A percentile compares a stretch with the other conserved stretches of the same genome.
phyloP scores from a whole-genome alignment of 78 protist genomes.

The Cavenderia fasciculata region DNA sequence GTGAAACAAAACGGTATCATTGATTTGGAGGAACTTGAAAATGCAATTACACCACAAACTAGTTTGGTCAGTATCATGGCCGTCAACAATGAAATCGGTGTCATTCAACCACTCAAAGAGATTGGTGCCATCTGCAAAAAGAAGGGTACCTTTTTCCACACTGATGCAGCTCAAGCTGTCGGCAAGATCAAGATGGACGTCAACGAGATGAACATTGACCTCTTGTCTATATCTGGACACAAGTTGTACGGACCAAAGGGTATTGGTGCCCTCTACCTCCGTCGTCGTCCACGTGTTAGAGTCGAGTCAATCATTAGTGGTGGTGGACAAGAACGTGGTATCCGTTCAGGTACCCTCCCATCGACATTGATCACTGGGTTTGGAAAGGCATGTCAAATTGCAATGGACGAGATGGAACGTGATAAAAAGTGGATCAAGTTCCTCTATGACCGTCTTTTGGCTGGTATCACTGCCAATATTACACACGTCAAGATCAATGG shows the following conservation, averaged over 20 bases:
- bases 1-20: conserved; percentile 91
- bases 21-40: conserved; percentile 78
- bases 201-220: conserved; percentile 88
- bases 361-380: conserved; percentile 93
- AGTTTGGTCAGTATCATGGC: conserved; percentile 96
- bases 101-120: conserved; percentile 93
- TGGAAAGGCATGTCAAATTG: conserved; percentile 93
- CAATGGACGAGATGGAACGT: conserved; percentile 88
- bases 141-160: conserved; percentile 91
- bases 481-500: conserved; percentile 81
- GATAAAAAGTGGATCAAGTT: conserved; percentile 84
- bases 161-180: conserved; percentile 98
- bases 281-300: conserved; percentile 95
- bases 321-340: conserved; percentile 99
- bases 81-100: conserved; percentile 99
- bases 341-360: conserved; percentile 96
- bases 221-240: conserved; percentile 96
- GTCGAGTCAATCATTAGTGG: conserved; percentile 92
- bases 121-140: conserved; percentile 94
- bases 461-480: conserved; percentile 70
- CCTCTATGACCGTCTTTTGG: conserved; percentile 79
- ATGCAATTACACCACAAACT: conserved; percentile 93
- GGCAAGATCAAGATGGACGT: conserved; percentile 99
- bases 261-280: conserved; percentile 97
- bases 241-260: conserved; percentile 98